Evolutionary conservation across 306 rosid genomes (phyloP).

Genomic region (Rosa lucieae): DNA sequence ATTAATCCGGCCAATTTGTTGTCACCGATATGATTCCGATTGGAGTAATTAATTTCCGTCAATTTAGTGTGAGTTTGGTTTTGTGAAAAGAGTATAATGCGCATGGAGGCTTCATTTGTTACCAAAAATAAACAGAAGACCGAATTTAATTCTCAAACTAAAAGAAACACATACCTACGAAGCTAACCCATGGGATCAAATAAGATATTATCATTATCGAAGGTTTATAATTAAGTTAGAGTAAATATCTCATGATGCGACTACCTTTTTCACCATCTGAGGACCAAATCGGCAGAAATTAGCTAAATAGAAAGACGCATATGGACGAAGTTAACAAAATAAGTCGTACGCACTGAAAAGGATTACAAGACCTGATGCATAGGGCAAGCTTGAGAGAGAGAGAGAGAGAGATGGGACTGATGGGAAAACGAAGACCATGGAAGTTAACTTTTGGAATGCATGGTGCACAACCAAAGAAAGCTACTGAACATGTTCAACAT

Average conservation of each 20-base stretch:
- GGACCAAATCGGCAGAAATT: background rate
- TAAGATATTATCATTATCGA: background rate
- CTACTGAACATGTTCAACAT: conserved; percentile 44
- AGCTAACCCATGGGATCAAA: background rate
- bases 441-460: conserved; percentile 53
- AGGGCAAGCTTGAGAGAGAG: background rate
- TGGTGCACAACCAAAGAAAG: conserved; percentile 69
- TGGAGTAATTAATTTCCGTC: too few relatives aligned
- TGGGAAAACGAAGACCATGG: conserved; percentile 57
- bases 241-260: background rate
- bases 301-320: background rate
- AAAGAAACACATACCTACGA: too few relatives aligned
- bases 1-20: background rate
- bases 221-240: background rate
- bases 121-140: too few relatives aligned
- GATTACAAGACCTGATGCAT: background rate
- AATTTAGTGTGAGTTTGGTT: too few relatives aligned
- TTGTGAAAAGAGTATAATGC: too few relatives aligned
- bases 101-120: too few relatives aligned
- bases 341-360: background rate
- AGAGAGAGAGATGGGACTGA: conserved; percentile 53
- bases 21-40: too few relatives aligned
- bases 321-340: background rate
- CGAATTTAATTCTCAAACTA: too few relatives aligned
- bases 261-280: background rate